Percentiles rank a stretch among this genome's conserved stretches.
Evolutionary conservation across 2,329 filamentous ascomycete genomes (phyloP).

Genomic region (Atkinsonella texensis): DNA sequence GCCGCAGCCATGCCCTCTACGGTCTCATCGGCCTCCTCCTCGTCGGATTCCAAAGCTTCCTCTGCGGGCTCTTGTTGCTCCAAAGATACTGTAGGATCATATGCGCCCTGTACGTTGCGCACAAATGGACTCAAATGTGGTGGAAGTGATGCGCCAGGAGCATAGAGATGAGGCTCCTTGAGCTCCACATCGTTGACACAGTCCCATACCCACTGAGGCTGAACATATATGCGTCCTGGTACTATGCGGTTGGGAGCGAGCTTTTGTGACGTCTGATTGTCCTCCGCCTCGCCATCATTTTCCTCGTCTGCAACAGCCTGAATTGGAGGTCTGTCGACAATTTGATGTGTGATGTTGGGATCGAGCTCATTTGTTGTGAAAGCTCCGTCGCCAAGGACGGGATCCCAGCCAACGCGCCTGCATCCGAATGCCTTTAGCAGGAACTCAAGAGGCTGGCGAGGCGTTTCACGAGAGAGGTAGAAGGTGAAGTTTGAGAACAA

Average conservation of each 20-base stretch:
- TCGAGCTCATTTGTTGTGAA: constrained; percentile 86
- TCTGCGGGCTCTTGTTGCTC: constrained; percentile 81
- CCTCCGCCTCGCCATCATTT: constrained; percentile 31
- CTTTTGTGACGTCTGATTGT: constrained; percentile 51
- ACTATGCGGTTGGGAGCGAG: constrained; percentile 57
- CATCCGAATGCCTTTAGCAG: constrained; percentile 89
- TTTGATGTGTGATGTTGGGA: constrained; percentile 84
- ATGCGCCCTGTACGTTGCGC: constrained; percentile 72
- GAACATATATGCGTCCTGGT: constrained; percentile 84
- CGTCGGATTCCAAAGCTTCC: constrained; percentile 63
- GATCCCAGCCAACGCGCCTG: constrained; percentile 91
- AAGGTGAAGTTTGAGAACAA: constrained; percentile 84
- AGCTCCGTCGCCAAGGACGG: constrained; percentile 77
- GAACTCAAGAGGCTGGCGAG: constrained; percentile 82
- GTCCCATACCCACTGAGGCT: constrained; percentile 99
- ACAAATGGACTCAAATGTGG: constrained; percentile 96
- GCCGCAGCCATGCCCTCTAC: constrained; percentile 52
- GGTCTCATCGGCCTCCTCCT: constrained; percentile 47
- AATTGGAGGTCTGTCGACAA: constrained; percentile 79
- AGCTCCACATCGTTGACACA: constrained; percentile 86
- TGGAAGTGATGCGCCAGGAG: constrained; percentile 77
- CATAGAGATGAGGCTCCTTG: constrained; percentile 76
- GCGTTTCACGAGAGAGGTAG: constrained; percentile 88
- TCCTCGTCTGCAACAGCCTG: constrained; percentile 42
- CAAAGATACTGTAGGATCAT: constrained; percentile 78